Base-by-base conservation (phyloP, 2,329 filamentous ascomycete species). In the Aspergillus novofumigatus region DNA sequence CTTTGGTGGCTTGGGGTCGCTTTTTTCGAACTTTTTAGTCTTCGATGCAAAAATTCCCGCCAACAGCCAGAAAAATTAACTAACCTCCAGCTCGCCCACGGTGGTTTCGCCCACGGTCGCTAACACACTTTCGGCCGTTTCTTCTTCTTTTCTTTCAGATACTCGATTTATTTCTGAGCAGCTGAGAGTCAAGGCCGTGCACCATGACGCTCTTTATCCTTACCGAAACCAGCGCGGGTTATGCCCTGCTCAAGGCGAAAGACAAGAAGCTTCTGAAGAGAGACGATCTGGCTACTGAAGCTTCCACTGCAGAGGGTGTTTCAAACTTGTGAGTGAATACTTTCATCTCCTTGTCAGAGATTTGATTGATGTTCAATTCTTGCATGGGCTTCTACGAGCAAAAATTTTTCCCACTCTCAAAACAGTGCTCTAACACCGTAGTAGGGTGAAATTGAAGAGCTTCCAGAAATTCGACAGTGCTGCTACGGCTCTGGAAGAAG, bases 381-480 rank as follows among this genome's bases (percentile, higher is more conserved):
- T 51, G 51, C n/a, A 7, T 52, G 26, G 26, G 51, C 7, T 25
- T 42, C 42, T 26, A 20, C 55, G 52, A 55, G 57, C 62, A 71
- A 72, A 70, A 65, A 51, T 60, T 65, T 67, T 62, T 60, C 61
- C 49, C 55, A 14, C 47, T 32, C 21, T 49, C 56, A 52, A 52
- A 57, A 52, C 55, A 55, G 59, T 26, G n/a, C 26, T 57, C 66
- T 72, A 69, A 70, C 63, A 55, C 42, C 26, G 26, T 54, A 55
- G 51, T 61, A 93, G 89, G 77, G 80, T 99, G 69, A 97, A 96
- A 80, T 83, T 97, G 74, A 97, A 97, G 84, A 88, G 93, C 76
- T 97, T 99, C 78, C 83, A 90, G 77, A 97, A 97, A 81, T 99
- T 97, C 78, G 91, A 96, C 74, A 96, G 91, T 77, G 92, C 94